These are phyloP conservation scores for Parastagonospora nodorum DNA, from an alignment of 2,329 filamentous ascomycete species.

Conservation along the genomic window DNA sequence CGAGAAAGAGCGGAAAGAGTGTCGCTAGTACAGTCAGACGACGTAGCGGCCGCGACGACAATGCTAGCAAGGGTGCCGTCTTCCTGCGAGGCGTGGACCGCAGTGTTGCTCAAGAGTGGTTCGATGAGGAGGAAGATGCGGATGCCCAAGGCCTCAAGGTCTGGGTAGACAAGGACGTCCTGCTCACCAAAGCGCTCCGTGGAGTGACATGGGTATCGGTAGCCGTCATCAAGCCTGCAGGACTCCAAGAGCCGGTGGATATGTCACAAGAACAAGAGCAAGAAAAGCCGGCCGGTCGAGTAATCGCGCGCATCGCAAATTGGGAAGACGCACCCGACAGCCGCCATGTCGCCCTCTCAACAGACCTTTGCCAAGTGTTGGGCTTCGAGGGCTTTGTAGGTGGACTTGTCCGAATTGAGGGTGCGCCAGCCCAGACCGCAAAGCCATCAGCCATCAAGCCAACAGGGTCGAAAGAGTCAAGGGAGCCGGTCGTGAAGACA, in stretches of 20 bases:
- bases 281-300: conserved; percentile 64
- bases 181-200: conserved; percentile 72
- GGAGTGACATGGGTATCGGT: conserved; percentile 79
- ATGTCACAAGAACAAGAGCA: conserved; percentile 71
- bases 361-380: conserved; percentile 74
- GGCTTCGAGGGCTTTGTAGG: conserved; percentile 77
- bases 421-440: conserved; percentile 73
- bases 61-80: conserved; percentile 65
- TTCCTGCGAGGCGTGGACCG: conserved; percentile 83
- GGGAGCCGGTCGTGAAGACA: conserved; percentile 60
- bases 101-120: conserved; percentile 72
- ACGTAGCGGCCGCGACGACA: conserved; percentile 65
- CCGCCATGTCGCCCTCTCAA: conserved; percentile 79
- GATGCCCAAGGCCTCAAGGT: conserved; percentile 67
- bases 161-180: conserved; percentile 82
- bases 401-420: conserved; percentile 84
- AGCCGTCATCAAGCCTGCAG: conserved; percentile 84
- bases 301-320: conserved; percentile 74
- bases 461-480: conserved; percentile 43
- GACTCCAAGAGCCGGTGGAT: conserved; percentile 72
- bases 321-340: conserved; percentile 90
- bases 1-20: conserved; percentile 78
- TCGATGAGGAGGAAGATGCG: conserved; percentile 66
- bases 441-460: conserved; percentile 59
- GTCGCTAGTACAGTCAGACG: conserved; percentile 71